A percentile compares a stretch with the other conserved stretches of the same genome.
These are phyloP conservation scores for Glycine soja DNA, from an alignment of 306 rosid species.

Conservation along the genomic window DNA sequence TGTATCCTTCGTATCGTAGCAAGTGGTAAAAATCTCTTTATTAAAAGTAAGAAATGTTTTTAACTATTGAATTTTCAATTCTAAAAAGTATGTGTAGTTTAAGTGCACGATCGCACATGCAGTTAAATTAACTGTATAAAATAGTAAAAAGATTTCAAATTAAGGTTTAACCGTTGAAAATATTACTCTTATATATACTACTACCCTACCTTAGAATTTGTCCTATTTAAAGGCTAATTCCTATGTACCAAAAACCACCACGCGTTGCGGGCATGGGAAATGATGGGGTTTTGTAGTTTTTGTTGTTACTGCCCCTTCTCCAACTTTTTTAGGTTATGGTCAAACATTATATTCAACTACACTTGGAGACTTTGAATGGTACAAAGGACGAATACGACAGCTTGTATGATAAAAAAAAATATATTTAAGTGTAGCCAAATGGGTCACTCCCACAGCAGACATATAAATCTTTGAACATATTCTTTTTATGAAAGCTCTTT, in stretches of 20 bases:
- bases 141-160: too few relatives aligned
- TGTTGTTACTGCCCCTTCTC: neutral
- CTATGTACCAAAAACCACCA: conserved; percentile 41
- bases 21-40: too few relatives aligned
- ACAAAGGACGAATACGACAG: conserved; percentile 51
- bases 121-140: neutral
- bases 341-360: conserved; percentile 47
- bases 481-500: neutral
- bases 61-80: too few relatives aligned
- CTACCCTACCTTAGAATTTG: conserved; percentile 1
- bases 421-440: conserved; percentile 20
- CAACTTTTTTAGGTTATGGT: conserved; percentile 38
- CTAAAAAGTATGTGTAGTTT: neutral
- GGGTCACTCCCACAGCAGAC: conserved; percentile 49
- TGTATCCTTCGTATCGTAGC: neutral
- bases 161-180: neutral
- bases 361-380: conserved; percentile 41
- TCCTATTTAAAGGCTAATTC: neutral
- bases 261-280: conserved; percentile 27
- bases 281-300: conserved; percentile 31
- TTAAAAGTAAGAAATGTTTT: too few relatives aligned
- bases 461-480: conserved; percentile 44
- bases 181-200: neutral
- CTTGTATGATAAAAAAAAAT: neutral
- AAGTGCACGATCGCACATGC: neutral